These are phyloP conservation scores for Austropuccinia psidii DNA, from an alignment of 1,284 basidiomycete genomes.

Conservation along the genomic window DNA sequence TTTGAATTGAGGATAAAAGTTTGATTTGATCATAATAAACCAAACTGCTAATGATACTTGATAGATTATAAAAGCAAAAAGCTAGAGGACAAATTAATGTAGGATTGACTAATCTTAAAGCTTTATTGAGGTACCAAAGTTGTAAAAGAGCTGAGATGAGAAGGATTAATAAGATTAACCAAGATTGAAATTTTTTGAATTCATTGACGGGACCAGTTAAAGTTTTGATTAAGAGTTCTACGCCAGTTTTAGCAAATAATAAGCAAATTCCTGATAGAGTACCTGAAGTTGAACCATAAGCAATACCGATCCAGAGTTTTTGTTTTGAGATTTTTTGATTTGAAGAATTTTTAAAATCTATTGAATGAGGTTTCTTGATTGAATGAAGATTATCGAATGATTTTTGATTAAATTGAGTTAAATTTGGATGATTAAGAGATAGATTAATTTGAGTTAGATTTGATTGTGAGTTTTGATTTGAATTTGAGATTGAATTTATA, in stretches of 20 bases:
- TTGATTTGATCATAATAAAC: conserved; percentile 86
- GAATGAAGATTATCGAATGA: conserved; percentile 38
- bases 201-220: conserved; percentile 69
- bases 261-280: conserved; percentile 90
- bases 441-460: neutral
- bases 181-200: conserved; percentile 74
- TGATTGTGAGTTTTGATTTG: neutral
- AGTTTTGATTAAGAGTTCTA: conserved; percentile 78
- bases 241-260: conserved; percentile 85
- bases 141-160: conserved; percentile 58
- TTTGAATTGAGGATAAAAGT: conserved; percentile 61
- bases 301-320: conserved; percentile 66
- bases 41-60: conserved; percentile 70
- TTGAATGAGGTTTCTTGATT: conserved; percentile 31
- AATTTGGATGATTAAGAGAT: neutral
- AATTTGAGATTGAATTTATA: neutral
- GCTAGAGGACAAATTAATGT: conserved; percentile 87
- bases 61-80: conserved; percentile 92
- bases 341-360: conserved; percentile 38
- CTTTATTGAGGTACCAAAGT: conserved; percentile 88
- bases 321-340: conserved; percentile 47
- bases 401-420: conserved; percentile 47
- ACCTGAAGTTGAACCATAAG: conserved; percentile 80
- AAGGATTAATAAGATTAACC: conserved; percentile 66
- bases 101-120: conserved; percentile 71